Conservation (phyloP, 768 basidiomycete genomes). For the Termitomyces sp. region DNA sequence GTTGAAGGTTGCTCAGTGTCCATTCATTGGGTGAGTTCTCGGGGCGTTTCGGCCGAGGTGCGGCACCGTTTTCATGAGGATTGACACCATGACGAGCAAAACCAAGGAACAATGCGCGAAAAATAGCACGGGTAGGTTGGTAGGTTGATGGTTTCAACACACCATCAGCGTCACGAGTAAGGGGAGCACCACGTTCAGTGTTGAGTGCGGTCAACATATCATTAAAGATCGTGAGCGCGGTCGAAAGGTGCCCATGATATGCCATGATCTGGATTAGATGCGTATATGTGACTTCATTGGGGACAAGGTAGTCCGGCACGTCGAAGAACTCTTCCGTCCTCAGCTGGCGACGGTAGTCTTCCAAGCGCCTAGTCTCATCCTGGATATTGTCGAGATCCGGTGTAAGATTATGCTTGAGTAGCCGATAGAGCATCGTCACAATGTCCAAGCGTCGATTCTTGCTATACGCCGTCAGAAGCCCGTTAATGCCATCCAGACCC, state of each 20-base stretch:
- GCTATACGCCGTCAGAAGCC: constrained; percentile 68
- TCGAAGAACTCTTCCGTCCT: constrained; percentile 42
- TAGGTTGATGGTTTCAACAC: constrained; percentile 26
- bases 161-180: constrained; percentile 23
- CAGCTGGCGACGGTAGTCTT: constrained; percentile 33
- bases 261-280: constrained; percentile 66
- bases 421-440: constrained; percentile 58
- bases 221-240: constrained; percentile 53
- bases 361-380: constrained; percentile 23
- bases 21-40: constrained; percentile 30
- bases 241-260: constrained; percentile 63
- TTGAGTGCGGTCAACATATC: constrained; percentile 61
- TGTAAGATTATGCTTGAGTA: constrained; percentile 51
- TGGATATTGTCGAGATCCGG: constrained; percentile 31
- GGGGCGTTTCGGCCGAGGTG: not conserved
- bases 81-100: constrained; percentile 58
- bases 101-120: constrained; percentile 73
- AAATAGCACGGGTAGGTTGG: constrained; percentile 48
- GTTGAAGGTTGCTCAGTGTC: constrained; percentile 53
- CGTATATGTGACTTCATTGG: constrained; percentile 67
- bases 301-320: constrained; percentile 39
- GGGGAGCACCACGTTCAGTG: constrained; percentile 29
- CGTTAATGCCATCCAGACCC: constrained; percentile 65
- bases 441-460: constrained; percentile 48
- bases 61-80: constrained; percentile 8